Base-by-base conservation (phyloP, 345 rosid species). In the Citrus sinensis region DNA sequence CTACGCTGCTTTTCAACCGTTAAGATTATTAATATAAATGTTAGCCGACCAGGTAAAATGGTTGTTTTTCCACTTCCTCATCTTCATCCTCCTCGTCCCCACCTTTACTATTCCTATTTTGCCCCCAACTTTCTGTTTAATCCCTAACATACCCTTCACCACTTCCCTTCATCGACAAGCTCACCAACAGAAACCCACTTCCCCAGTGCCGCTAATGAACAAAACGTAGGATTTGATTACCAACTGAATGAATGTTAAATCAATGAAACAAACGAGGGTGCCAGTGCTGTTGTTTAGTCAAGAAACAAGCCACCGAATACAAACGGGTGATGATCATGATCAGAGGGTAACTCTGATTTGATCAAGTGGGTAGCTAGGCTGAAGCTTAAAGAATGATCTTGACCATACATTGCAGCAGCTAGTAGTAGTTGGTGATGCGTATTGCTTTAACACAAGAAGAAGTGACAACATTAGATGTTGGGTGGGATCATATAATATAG, bases 271-370 rank as follows among this genome's bases (percentile, higher is more conserved):
- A 90, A 84, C 29, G 92, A 88, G 54, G 88, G 80, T 65, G 88
- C 80, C 29, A 65, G 37, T 51, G 20, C 20, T 51, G 6, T 51
- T 19, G 84, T 74, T 64, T 78, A 80, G 51, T 86, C 88, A 35
- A 89, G 92, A 77, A 94, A 90, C 82, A 90, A 83, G 55, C 91
- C 93, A 1, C 90, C 92, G 20, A 73, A 79, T 76, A 76, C 70
- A 25, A 80, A 78, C 0, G 39, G 0, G 51, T 34, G 40, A 13
- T 76, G 74, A 46, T 65, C 76, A 72, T 75, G 81, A 27, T 46
- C 24, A 16, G 37, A 46, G 29, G 80, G 75, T 13, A 80, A 32
- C 17, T 82, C 84, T 63, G 86, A 58, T 60, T 79, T 86, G 84
- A 87, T 73, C 62, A 82, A 67, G 22, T 49, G 20, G 83, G 80